These are phyloP conservation scores for Puccinia hordei DNA, from an alignment of 1,284 basidiomycete species.

Conservation along the genomic window DNA sequence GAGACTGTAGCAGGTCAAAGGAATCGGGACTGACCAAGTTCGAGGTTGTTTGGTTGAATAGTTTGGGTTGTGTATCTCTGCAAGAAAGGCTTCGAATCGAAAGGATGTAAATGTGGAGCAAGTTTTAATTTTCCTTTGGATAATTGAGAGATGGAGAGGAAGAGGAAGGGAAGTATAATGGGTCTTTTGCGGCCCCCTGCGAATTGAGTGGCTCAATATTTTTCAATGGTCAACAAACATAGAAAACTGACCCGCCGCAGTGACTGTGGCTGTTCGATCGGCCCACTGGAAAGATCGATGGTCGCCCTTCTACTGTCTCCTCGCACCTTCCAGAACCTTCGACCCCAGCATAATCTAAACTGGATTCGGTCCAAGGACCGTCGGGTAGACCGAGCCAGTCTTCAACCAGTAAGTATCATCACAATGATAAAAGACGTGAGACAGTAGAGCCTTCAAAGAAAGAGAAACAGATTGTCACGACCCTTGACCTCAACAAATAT, in stretches of 20 bases:
- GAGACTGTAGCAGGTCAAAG: neutral
- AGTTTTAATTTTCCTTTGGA: neutral
- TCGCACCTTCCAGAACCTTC: conserved; percentile 20
- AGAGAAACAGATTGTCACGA: no score
- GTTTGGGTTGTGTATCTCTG: neutral
- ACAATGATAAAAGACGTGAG: neutral
- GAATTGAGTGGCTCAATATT: no score
- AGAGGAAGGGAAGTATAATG: neutral
- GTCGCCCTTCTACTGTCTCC: neutral
- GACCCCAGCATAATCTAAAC: no score
- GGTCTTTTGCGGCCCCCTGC: neutral
- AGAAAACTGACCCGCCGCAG: conserved; percentile 1
- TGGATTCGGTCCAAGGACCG: no score
- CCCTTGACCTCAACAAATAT: no score
- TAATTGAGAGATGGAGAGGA: neutral
- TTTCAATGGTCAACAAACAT: neutral
- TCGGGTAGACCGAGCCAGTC: no score
- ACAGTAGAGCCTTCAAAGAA: no score
- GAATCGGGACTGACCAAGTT: conserved; percentile 20
- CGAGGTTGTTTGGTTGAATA: neutral
- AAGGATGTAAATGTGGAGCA: neutral
- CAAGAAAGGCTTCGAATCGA: neutral
- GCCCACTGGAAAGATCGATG: neutral
- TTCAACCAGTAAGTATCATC: no score
- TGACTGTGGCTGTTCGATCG: neutral